These are phyloP conservation scores for Alternaria longipes DNA, from an alignment of 2,329 filamentous ascomycete species.

Conservation along the genomic window DNA sequence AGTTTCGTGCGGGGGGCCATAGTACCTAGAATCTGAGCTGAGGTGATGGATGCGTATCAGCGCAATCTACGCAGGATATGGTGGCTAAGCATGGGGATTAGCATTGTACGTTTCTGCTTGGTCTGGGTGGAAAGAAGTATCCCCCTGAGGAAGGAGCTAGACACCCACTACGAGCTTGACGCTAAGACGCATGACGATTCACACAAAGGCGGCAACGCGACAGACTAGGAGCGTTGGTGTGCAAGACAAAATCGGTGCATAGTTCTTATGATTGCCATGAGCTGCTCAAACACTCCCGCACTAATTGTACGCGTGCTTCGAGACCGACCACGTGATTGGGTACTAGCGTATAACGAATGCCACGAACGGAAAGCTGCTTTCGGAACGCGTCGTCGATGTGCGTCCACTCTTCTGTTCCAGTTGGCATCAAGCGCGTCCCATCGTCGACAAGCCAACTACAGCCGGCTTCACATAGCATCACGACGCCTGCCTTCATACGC, in stretches of 20 bases:
- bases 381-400: conserved; percentile 33
- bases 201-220: background rate
- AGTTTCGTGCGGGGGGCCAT: conserved; percentile 12
- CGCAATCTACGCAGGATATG: background rate
- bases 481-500: conserved; percentile 47
- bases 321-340: background rate
- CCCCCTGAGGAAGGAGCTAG: conserved; percentile 6
- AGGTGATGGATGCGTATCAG: background rate
- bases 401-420: conserved; percentile 38
- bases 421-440: conserved; percentile 50
- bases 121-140: background rate
- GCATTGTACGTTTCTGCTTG: conserved; percentile 3
- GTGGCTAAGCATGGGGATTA: conserved; percentile 3
- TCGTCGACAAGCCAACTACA: conserved; percentile 50
- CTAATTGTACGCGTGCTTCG: conserved; percentile 2
- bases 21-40: background rate
- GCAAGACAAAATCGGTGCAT: background rate
- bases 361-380: conserved; percentile 24
- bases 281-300: background rate
- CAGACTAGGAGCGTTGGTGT: background rate
- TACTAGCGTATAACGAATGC: conserved; percentile 32
- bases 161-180: conserved; percentile 13
- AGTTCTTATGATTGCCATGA: background rate
- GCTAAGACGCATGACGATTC: background rate
- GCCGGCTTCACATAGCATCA: conserved; percentile 55